These are phyloP conservation scores for Rhizophora apiculata DNA, from an alignment of 345 rosid genomes.

Conservation along the genomic window DNA sequence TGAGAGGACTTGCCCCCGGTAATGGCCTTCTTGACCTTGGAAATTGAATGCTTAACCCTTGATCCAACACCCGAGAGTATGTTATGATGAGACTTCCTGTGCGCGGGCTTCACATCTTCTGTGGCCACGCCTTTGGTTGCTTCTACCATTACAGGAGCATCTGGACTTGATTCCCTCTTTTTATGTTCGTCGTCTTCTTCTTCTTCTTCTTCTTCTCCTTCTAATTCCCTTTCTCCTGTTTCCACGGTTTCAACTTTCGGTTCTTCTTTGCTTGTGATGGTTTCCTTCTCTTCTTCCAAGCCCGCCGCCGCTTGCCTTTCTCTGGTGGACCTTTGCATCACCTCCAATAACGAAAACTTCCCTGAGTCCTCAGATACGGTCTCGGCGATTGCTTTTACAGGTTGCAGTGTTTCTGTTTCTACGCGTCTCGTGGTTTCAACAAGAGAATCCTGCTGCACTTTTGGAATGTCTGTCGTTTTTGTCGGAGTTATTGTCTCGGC, in stretches of 20 bases:
- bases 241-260: slow-evolving; percentile 13
- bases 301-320: slow-evolving; percentile 22
- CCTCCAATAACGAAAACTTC: slow-evolving; percentile 40
- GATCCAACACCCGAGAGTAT: slow-evolving; percentile 82
- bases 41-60: slow-evolving; percentile 82
- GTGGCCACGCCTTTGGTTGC: slow-evolving; percentile 40
- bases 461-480: slow-evolving; percentile 21
- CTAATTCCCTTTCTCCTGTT: slow-evolving; percentile 37
- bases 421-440: slow-evolving; percentile 23
- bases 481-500: slow-evolving; percentile 1
- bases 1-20: slow-evolving; percentile 80
- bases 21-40: slow-evolving; percentile 88
- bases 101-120: slow-evolving; percentile 33
- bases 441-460: slow-evolving; percentile 21
- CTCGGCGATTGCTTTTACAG: slow-evolving; percentile 27
- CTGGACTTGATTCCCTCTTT: slow-evolving; percentile 51
- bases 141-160: slow-evolving; percentile 61
- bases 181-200: slow-evolving; percentile 44
- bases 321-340: slow-evolving; percentile 37
- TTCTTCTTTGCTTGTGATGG: slow-evolving; percentile 21
- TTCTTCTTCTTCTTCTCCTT: slow-evolving; percentile 31
- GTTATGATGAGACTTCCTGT: slow-evolving; percentile 72
- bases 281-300: slow-evolving; percentile 26
- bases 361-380: slow-evolving; percentile 29
- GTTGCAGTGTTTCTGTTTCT: slow-evolving; percentile 20